Evolutionary conservation across 495 filamentous ascomycete species (phyloP).

Genomic region (Penicillium daleae): DNA sequence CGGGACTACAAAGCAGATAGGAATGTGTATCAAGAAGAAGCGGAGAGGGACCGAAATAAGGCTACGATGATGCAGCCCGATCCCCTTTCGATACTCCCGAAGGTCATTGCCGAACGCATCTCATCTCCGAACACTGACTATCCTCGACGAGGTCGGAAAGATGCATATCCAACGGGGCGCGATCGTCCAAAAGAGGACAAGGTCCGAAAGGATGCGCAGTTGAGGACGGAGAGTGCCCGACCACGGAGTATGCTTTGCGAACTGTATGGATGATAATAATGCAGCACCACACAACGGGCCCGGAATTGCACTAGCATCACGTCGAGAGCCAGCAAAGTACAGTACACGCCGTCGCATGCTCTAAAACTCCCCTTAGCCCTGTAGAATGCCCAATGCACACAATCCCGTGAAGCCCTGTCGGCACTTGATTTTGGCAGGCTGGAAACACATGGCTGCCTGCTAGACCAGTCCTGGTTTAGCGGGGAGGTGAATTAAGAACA

Average conservation of each 20-base stretch:
- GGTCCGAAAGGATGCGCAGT: constrained; percentile 3
- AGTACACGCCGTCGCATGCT: neutral
- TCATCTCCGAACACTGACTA: constrained; percentile 3
- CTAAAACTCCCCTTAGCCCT: neutral
- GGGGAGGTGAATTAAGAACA: constrained; percentile 7
- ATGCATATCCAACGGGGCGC: neutral
- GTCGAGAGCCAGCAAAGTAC: neutral
- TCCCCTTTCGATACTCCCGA: neutral
- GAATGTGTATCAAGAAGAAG: neutral
- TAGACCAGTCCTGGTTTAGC: constrained; percentile 26
- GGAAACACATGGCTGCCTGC: constrained; percentile 8
- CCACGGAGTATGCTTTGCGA: neutral
- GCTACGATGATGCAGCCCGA: neutral
- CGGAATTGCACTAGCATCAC: neutral
- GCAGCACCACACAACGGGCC: neutral
- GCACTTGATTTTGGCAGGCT: constrained; percentile 23
- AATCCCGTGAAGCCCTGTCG: constrained; percentile 17
- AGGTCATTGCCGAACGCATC: neutral
- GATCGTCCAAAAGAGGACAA: neutral
- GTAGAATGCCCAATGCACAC: constrained; percentile 2
- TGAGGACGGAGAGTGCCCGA: constrained; percentile 4
- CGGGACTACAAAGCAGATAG: no score
- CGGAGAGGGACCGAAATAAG: neutral
- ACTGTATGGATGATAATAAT: neutral
- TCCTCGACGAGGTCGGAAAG: neutral